A percentile compares a stretch with the other conserved stretches of the same genome.
These are phyloP conservation scores for Craspedostauros australis DNA, from an alignment of 108 stramenopile species.

Conservation along the genomic window DNA sequence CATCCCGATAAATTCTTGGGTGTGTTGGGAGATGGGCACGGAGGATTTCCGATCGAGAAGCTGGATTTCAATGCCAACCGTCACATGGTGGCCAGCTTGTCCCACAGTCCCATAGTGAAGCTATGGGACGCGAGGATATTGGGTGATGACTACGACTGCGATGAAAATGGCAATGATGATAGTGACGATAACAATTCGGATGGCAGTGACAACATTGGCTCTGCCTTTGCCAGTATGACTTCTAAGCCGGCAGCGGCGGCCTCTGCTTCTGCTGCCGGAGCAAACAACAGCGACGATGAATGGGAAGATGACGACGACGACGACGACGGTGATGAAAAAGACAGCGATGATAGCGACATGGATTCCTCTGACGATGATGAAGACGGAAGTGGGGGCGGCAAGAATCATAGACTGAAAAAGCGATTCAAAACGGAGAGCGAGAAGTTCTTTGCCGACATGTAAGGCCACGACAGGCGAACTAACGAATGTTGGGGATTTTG, in stretches of 20 bases:
- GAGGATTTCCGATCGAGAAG: constrained; percentile 88
- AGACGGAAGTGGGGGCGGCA: constrained; percentile 23
- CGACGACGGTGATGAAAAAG: constrained; percentile 30
- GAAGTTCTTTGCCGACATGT: constrained; percentile 83
- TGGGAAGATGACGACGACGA: constrained; percentile 55
- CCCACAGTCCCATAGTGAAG: constrained; percentile 42
- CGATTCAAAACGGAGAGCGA: constrained; percentile 74
- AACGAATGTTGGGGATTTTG: too few species aligned
- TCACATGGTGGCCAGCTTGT: constrained; percentile 65
- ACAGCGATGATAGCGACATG: constrained; percentile 48
- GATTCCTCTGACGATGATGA: constrained; percentile 39
- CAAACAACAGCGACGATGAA: constrained; percentile 57
- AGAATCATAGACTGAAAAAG: constrained; percentile 31
- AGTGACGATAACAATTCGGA: constrained; percentile 21
- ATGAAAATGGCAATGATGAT: constrained; percentile 27
- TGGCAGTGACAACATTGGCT: too few species aligned
- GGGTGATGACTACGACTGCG: constrained; percentile 34
- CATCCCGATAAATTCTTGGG: constrained; percentile 90
- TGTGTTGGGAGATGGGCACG: constrained; percentile 80
- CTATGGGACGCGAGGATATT: constrained; percentile 79
- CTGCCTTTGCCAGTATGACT: too few species aligned
- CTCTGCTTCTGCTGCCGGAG: background rate
- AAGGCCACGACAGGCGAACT: too few species aligned
- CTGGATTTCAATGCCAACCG: constrained; percentile 67
- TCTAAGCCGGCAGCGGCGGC: too few species aligned